phyloP scores from a whole-genome alignment of 371 early-diverging fungal genomes.

The Capillidium rhysosporum region DNA sequence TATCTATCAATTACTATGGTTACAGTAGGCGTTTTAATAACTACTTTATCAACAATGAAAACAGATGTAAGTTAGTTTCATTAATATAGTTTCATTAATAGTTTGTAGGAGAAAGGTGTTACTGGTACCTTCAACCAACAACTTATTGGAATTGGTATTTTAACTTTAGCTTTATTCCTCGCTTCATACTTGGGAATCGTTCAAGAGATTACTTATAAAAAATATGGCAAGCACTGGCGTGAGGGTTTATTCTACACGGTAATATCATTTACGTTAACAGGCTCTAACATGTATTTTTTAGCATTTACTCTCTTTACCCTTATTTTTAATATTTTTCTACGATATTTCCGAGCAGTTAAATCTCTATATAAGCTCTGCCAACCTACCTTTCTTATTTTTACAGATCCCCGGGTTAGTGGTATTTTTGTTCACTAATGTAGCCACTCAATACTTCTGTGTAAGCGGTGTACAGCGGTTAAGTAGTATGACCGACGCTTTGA shows the following conservation, averaged over 20 bases:
- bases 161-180: conserved; percentile 48
- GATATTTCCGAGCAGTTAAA: conserved; percentile 31
- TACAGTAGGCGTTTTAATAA: conserved; percentile 50
- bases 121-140: conserved; percentile 22
- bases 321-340: conserved; percentile 44
- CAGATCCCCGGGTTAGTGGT: conserved; percentile 20
- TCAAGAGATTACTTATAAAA: conserved; percentile 61
- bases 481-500: conserved; percentile 51
- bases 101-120: neutral
- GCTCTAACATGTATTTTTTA: conserved; percentile 10
- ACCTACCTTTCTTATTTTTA: conserved; percentile 23
- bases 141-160: conserved; percentile 43
- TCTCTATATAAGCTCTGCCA: conserved; percentile 26
- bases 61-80: neutral
- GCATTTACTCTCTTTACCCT: conserved; percentile 62
- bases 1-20: conserved; percentile 50
- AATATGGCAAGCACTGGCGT: conserved; percentile 69
- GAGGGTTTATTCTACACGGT: conserved; percentile 79
- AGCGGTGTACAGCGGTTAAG: conserved; percentile 71
- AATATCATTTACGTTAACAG: conserved; percentile 10
- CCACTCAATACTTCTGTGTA: conserved; percentile 47
- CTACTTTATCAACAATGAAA: conserved; percentile 23
- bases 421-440: neutral
- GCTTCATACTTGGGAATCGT: conserved; percentile 62
- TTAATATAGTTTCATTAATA: neutral